phyloP scores from a whole-genome alignment of 2,329 filamentous ascomycete species.

The Pseudogymnoascus sp. region DNA sequence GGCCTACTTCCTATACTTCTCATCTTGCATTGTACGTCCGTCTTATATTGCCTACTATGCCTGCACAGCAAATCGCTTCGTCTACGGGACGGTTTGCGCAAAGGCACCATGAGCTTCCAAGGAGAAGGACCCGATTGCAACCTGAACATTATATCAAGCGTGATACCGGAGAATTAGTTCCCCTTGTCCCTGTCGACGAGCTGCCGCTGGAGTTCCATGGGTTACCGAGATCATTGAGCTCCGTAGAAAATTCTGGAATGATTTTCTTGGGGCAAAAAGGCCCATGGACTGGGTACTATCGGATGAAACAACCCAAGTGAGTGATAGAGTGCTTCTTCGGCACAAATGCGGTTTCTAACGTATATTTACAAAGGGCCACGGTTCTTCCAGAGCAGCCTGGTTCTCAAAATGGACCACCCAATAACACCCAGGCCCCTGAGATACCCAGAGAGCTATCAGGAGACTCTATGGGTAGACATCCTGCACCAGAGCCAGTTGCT shows the following conservation, averaged over 20 bases:
- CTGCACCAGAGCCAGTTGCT: not conserved
- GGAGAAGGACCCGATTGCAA: not conserved
- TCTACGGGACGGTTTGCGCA: not conserved
- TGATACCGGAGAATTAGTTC: constrained; percentile 37
- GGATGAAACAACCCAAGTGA: constrained; percentile 9
- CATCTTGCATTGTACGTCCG: not conserved
- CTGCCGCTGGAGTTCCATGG: constrained; percentile 34
- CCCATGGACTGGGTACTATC: constrained; percentile 28
- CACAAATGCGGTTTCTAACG: not conserved
- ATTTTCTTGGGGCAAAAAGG: constrained; percentile 27
- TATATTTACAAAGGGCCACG: not conserved
- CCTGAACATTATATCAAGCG: constrained; percentile 38
- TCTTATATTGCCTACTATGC: not conserved
- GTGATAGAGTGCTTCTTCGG: not conserved
- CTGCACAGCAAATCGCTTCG: not conserved
- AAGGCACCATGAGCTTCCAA: not conserved
- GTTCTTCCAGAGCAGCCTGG: not conserved
- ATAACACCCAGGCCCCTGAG: not conserved
- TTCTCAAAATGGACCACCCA: not conserved
- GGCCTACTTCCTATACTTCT: not conserved
- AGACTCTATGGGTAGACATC: not conserved
- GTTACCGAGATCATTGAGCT: constrained; percentile 36
- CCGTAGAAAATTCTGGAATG: constrained; percentile 28
- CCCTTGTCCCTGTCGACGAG: constrained; percentile 46
- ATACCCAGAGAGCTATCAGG: not conserved